phyloP scores from a whole-genome alignment of 306 rosid species.

The Vigna radiata region DNA sequence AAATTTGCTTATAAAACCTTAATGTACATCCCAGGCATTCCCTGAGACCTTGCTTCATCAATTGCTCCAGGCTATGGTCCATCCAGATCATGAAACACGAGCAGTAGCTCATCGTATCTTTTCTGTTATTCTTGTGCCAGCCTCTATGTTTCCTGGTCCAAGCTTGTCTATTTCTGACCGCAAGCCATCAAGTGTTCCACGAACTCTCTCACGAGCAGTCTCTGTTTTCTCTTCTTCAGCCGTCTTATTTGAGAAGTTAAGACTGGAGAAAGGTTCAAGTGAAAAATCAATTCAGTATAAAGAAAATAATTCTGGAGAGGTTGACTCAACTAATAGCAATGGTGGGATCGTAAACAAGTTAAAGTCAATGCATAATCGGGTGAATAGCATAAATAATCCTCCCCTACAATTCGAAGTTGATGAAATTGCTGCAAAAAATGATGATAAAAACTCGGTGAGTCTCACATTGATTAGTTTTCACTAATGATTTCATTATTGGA shows the following conservation, averaged over 20 bases:
- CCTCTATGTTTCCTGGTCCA: slow-evolving; percentile 66
- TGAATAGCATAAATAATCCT: slow-evolving; percentile 55
- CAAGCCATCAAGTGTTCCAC: slow-evolving; percentile 62
- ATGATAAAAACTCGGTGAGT: slow-evolving; percentile 65
- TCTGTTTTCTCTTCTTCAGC: slow-evolving; percentile 95
- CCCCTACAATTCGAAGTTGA: slow-evolving; percentile 42
- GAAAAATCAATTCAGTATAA: slow-evolving; percentile 53
- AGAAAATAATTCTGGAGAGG: slow-evolving; percentile 46
- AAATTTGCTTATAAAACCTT: slow-evolving; percentile 42
- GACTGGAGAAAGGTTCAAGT: slow-evolving; percentile 62
- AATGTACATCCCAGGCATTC: slow-evolving; percentile 67
- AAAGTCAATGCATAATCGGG: slow-evolving; percentile 61
- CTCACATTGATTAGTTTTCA: slow-evolving; percentile 35
- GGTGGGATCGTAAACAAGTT: slow-evolving; percentile 62
- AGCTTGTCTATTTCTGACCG: slow-evolving; percentile 47
- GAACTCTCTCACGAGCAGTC: slow-evolving; percentile 84
- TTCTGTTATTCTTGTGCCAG: slow-evolving; percentile 88
- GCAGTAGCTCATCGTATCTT: slow-evolving; percentile 85
- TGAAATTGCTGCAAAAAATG: slow-evolving; percentile 50
- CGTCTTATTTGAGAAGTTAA: slow-evolving; percentile 84
- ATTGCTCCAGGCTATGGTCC: slow-evolving; percentile 86
- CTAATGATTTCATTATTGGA: slow-evolving; percentile 4
- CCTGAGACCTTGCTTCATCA: slow-evolving; percentile 98
- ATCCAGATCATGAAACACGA: slow-evolving; percentile 91
- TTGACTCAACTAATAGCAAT: slow-evolving; percentile 49